phyloP scores from a whole-genome alignment of 495 filamentous ascomycete genomes.

The Penicillium maclennaniae region DNA sequence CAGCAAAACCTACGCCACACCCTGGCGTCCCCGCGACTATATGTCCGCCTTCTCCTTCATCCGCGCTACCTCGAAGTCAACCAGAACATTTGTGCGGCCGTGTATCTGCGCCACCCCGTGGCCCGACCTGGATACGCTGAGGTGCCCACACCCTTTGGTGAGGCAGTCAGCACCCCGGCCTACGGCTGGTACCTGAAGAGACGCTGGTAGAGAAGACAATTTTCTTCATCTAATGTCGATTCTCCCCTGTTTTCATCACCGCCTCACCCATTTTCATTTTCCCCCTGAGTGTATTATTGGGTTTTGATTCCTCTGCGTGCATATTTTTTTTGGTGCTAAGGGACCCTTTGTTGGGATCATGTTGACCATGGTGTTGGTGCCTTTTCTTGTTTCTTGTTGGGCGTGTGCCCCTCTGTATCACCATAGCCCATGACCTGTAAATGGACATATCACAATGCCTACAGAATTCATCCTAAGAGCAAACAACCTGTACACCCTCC shows the following conservation, averaged over 20 bases:
- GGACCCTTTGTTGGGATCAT: constrained; percentile 17
- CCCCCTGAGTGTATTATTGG: constrained; percentile 41
- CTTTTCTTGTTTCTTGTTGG: constrained; percentile 19
- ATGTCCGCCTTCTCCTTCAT: constrained; percentile 94
- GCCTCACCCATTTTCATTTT: constrained; percentile 5
- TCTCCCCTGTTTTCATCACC: constrained; percentile 17
- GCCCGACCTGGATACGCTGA: constrained; percentile 83
- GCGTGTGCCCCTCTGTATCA: constrained; percentile 22
- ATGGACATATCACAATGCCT: constrained; percentile 22
- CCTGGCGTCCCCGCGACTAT: constrained; percentile 83
- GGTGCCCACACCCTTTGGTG: constrained; percentile 80
- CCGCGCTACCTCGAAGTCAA: constrained; percentile 93
- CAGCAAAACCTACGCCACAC: constrained; percentile 81
- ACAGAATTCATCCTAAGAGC: neutral
- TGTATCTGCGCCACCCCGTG: constrained; percentile 93
- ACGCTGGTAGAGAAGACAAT: constrained; percentile 50
- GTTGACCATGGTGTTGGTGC: constrained; percentile 33
- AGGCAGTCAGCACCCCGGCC: constrained; percentile 62
- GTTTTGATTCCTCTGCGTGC: constrained; percentile 26
- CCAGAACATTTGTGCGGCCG: constrained; percentile 89
- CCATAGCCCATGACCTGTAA: constrained; percentile 31
- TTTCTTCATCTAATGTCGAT: neutral
- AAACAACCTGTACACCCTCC: no score
- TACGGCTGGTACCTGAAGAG: constrained; percentile 93
- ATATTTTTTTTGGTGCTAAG: constrained; percentile 26